Evolutionary conservation across 1,139 yeast genomes (phyloP).

Genomic region (Saccharomycopsis crataegensis): DNA sequence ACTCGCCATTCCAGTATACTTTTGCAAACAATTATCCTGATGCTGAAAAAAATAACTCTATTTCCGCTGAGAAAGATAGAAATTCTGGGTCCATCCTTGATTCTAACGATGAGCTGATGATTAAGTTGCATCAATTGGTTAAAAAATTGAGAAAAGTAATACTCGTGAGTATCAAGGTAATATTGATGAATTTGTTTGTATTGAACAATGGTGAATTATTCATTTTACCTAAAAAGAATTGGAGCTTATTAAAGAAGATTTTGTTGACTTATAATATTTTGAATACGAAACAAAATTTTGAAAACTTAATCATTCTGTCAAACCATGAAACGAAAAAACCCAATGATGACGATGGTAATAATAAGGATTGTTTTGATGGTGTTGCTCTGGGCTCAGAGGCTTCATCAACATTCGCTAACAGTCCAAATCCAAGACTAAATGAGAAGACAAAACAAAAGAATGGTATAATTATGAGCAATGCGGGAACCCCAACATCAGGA

Average conservation of each 20-base stretch:
- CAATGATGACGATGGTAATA: background rate
- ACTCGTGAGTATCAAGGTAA: slow-evolving; percentile 12
- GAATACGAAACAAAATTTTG: slow-evolving; percentile 7
- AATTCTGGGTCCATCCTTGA: background rate
- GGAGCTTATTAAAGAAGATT: slow-evolving; percentile 13
- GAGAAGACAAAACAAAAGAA: background rate
- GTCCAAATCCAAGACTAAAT: background rate
- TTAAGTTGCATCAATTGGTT: background rate
- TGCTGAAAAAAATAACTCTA: background rate
- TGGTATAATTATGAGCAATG: background rate
- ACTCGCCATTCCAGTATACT: slow-evolving; percentile 4
- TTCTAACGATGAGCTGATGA: background rate
- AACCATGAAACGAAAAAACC: background rate
- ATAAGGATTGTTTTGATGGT: background rate
- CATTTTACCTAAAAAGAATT: slow-evolving; percentile 15
- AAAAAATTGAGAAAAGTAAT: slow-evolving; percentile 6
- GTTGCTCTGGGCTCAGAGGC: background rate
- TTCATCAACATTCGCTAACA: background rate
- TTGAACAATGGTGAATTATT: slow-evolving; percentile 18
- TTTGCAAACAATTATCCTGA: background rate
- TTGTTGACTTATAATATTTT: slow-evolving; percentile 14
- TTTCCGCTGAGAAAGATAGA: background rate
- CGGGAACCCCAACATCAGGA: background rate
- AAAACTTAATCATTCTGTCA: background rate
- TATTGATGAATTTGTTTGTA: slow-evolving; percentile 15